Percentiles rank a stretch among this genome's conserved stretches.
phyloP scores from a whole-genome alignment of 2,329 filamentous ascomycete species.

The Hypomyces perniciosus region DNA sequence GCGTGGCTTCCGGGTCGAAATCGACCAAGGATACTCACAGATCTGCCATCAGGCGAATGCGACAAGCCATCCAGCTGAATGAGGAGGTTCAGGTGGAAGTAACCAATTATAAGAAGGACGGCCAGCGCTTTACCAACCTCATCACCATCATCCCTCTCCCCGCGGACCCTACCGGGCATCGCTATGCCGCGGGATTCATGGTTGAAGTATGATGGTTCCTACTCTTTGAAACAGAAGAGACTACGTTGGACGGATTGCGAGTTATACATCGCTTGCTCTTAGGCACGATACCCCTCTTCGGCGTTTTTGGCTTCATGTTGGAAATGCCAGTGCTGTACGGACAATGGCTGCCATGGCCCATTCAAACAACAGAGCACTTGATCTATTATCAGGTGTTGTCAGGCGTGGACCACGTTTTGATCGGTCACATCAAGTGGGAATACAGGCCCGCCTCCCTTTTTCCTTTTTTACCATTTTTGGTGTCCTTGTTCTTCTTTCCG shows the following conservation, averaged over 20 bases:
- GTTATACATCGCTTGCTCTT: not conserved
- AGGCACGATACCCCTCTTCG: not conserved
- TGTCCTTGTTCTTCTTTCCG: too few relatives aligned
- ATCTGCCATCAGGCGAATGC: slow-evolving; percentile 52
- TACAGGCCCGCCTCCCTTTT: too few relatives aligned
- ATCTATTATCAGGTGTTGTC: too few relatives aligned
- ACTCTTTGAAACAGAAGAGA: not conserved
- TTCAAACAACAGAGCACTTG: too few relatives aligned
- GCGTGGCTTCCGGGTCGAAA: not conserved
- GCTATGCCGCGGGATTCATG: slow-evolving; percentile 77
- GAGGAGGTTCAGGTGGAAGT: slow-evolving; percentile 47
- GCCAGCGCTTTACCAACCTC: slow-evolving; percentile 72
- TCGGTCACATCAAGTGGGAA: too few relatives aligned
- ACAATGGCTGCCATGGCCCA: too few relatives aligned
- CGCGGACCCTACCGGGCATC: slow-evolving; percentile 58
- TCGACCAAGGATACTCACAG: slow-evolving; percentile 24
- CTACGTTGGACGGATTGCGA: too few relatives aligned
- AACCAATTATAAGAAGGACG: slow-evolving; percentile 77
- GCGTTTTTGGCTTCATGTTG: not conserved
- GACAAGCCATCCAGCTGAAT: slow-evolving; percentile 37
- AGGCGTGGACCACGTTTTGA: too few relatives aligned
- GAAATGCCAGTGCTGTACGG: not conserved
- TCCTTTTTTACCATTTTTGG: too few relatives aligned
- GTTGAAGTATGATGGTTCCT: slow-evolving; percentile 47
- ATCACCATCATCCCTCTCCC: slow-evolving; percentile 78